A percentile compares a stretch with the other conserved stretches of the same genome.
These are phyloP conservation scores for Salix purpurea DNA, from an alignment of 345 rosid species.

Conservation along the genomic window DNA sequence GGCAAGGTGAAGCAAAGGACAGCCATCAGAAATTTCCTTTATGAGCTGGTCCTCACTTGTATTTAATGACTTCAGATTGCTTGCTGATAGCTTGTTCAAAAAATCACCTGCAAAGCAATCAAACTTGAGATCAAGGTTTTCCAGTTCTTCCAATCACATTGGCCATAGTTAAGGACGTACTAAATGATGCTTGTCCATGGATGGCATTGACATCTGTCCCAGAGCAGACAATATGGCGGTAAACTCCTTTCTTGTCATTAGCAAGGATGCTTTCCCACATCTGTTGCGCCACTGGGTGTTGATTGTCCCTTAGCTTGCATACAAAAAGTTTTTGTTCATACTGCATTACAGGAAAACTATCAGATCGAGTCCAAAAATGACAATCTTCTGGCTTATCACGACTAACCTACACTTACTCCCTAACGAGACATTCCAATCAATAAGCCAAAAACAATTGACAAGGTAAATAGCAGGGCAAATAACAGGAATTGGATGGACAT, in stretches of 20 bases:
- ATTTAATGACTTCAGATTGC: conserved; percentile 25
- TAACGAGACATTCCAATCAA: too few species aligned
- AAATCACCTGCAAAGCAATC: conserved; percentile 41
- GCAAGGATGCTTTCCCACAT: conserved; percentile 59
- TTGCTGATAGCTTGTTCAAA: conserved; percentile 27
- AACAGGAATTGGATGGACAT: background rate
- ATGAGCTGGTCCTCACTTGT: conserved; percentile 29
- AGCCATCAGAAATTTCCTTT: conserved; percentile 43
- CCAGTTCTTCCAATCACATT: conserved; percentile 31
- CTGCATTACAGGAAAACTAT: conserved; percentile 35
- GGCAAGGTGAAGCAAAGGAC: conserved; percentile 76
- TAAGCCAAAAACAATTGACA: too few species aligned
- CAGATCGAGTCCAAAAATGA: background rate
- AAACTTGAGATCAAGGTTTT: conserved; percentile 26
- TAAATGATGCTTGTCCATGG: conserved; percentile 48
- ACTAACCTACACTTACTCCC: too few species aligned
- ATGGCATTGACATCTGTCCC: conserved; percentile 53
- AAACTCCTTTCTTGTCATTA: conserved; percentile 64
- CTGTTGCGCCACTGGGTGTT: conserved; percentile 43
- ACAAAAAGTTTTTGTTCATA: conserved; percentile 59
- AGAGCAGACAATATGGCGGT: conserved; percentile 62
- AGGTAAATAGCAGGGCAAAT: too few species aligned
- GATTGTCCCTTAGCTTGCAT: conserved; percentile 40
- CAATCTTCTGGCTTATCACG: too few species aligned
- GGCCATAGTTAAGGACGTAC: conserved; percentile 34